Evolutionary conservation across 192 early-diverging fungal species (phyloP).

Genomic region (Coemansia sp.): DNA sequence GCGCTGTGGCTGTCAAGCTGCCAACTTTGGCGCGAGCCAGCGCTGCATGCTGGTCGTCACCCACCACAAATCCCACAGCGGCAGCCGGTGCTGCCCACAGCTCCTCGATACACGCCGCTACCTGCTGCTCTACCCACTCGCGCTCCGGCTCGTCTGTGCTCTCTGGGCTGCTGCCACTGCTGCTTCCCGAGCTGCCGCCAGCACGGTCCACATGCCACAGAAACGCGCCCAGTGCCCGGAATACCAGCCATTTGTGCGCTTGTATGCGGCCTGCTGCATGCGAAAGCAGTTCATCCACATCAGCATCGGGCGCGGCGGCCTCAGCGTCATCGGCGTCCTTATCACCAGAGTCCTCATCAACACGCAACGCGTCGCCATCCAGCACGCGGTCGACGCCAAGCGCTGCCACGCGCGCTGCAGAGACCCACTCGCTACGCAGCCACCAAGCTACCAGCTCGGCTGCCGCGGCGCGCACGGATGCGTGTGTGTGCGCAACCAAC

Average conservation of each 20-base stretch:
- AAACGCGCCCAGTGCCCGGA: constrained; percentile 37
- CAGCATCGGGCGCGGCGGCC: constrained; percentile 15
- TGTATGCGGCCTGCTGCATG: constrained; percentile 8
- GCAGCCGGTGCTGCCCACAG: constrained; percentile 27
- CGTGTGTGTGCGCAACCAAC: constrained; percentile 70
- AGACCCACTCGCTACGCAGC: constrained; percentile 48
- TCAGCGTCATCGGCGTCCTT: constrained; percentile 13
- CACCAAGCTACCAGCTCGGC: constrained; percentile 62
- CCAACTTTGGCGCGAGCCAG: constrained; percentile 11
- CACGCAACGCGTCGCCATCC: background rate
- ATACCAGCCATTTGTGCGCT: constrained; percentile 27
- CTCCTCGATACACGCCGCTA: constrained; percentile 40
- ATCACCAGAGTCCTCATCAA: background rate
- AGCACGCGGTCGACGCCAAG: constrained; percentile 21
- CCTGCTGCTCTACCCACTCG: constrained; percentile 39
- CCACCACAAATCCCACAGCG: constrained; percentile 4
- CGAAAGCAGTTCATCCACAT: constrained; percentile 6
- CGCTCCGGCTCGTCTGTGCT: constrained; percentile 2
- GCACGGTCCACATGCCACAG: constrained; percentile 28
- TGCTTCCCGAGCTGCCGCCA: background rate
- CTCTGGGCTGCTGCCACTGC: background rate
- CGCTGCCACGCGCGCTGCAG: constrained; percentile 27
- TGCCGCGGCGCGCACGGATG: constrained; percentile 63
- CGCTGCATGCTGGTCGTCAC: constrained; percentile 16
- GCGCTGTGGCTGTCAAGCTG: constrained; percentile 12